Evolutionary conservation across 2,329 filamentous ascomycete species (phyloP), one percentile per base, ranked within the genome.

Genomic region (Botrytis deweyae): DNA sequence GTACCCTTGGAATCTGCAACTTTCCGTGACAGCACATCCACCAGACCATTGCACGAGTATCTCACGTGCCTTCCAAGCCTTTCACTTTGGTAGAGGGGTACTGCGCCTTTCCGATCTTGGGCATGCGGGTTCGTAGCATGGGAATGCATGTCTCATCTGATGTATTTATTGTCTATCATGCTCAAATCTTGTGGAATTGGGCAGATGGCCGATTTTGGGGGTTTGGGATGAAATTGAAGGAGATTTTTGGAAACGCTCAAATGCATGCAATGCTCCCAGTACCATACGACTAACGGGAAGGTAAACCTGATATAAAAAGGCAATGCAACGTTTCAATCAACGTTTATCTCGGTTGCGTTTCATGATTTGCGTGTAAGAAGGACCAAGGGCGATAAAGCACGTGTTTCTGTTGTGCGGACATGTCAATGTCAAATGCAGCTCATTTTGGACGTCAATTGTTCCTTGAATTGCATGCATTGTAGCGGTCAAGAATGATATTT

Each of bases 11-110:
- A 69, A 69, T n/a, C 66, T 69, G 66, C 66, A 69, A 3, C 49
- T 69, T 69, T 69, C 66, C 66, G 66, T 69, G 66, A 69, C 66
- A 69, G 66, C 49, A 69, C 66, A 69, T 69, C 66, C 66, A 69
- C 49, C 14, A 69, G 40, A 33, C 46, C 52, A 69, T 58, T 49
- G 38, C 66, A 69, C 66, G 66, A 69, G 49, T 69, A 69, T 58
- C 66, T 55, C 66, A 69, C 66, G 66, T 69, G 66, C 66, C 10
- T 59, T 69, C 29, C n/a, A 42, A 58, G 66, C 66, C 36, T 59
- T 69, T 69, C 49, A 44, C 55, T 42, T 58, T 10, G 52, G 66
- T 58, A 20, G 66, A 69, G 66, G 49, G 66, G 66, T 44, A 69
- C 66, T 58, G 66, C 66, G 38, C 49, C 66, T 69, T 58, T 69